Base-by-base conservation (phyloP, 768 basidiomycete species). In the Mycena rebaudengoi region DNA sequence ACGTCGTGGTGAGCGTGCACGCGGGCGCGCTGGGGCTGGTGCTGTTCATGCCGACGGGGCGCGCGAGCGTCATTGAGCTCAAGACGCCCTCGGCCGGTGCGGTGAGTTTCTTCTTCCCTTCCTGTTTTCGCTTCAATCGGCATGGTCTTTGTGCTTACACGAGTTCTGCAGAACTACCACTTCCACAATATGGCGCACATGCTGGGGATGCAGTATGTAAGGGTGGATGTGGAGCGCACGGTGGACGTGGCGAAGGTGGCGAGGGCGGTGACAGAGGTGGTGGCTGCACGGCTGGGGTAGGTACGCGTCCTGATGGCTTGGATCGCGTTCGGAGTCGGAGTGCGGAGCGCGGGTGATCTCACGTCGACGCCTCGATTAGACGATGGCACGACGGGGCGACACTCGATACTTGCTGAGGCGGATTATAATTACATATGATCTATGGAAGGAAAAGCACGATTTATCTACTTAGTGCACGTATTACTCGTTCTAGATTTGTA, bases 121-220 rank as follows among this genome's bases (percentile, higher is more conserved):
- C 30, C 30, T 29, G 23, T 28, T 44, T 25, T 11, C 23, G n/a
- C 23, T 35, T 46, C 33, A 29, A 13, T 14, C 20, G 28, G 30
- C 12, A 20, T 8, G 28, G 25, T 4, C 11, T 21, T 40, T 51
- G 20, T 44, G 14, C 11, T 26, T 30, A 65, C 41, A 7, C 32
- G 18, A 11, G 13, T 4, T 13, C 5, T 1, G 1, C 45, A 68
- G 66, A 68, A 68, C 54, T 23, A 52, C 30, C 66, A 68, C 59
- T 68, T 68, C 49, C 66, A 68, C 50, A 68, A 68, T 48, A 68
- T 68, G 62, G 66, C 62, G 43, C 62, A 64, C 44, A 68, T 64
- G 62, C 26, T 68, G 48, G 66, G 62, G 23, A 68, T 61, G 54
- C 39, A 64, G 50, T 68, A 68, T 43, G n/a, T 52, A 30, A 37